These are phyloP conservation scores for Monocercomonoides exilis DNA, from an alignment of 78 protist genomes.

Conservation along the genomic window DNA sequence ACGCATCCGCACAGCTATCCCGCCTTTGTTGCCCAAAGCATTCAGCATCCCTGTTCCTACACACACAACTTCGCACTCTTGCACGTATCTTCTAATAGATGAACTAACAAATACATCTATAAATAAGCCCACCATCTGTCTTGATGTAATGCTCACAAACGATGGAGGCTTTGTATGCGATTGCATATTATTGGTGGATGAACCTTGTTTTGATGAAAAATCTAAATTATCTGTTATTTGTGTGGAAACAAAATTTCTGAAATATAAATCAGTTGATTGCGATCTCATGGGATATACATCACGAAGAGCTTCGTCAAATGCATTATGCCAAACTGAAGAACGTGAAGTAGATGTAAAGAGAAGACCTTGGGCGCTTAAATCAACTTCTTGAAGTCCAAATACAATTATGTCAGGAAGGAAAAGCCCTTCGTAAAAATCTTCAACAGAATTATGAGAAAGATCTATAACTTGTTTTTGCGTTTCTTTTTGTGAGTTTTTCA, in stretches of 20 bases:
- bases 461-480: background rate
- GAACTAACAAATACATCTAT: background rate
- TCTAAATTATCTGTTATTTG: background rate
- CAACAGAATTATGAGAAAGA: background rate
- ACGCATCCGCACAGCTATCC: slow-evolving; percentile 58
- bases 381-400: background rate
- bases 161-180: no score
- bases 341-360: background rate
- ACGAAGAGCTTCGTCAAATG: background rate
- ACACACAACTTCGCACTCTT: background rate
- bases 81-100: background rate
- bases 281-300: background rate
- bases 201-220: no score
- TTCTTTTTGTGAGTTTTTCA: background rate
- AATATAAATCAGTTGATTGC: background rate
- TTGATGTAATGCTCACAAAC: background rate
- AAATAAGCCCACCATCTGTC: background rate
- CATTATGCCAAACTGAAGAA: background rate
- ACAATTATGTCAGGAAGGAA: background rate
- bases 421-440: no score
- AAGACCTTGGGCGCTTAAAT: background rate
- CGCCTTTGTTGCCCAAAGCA: slow-evolving; percentile 77
- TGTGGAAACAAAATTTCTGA: background rate
- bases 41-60: background rate
- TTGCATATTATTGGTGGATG: no score